Evolutionary conservation across 2,329 filamentous ascomycete species (phyloP).

Genomic region (Aphanoascus verrucosus): DNA sequence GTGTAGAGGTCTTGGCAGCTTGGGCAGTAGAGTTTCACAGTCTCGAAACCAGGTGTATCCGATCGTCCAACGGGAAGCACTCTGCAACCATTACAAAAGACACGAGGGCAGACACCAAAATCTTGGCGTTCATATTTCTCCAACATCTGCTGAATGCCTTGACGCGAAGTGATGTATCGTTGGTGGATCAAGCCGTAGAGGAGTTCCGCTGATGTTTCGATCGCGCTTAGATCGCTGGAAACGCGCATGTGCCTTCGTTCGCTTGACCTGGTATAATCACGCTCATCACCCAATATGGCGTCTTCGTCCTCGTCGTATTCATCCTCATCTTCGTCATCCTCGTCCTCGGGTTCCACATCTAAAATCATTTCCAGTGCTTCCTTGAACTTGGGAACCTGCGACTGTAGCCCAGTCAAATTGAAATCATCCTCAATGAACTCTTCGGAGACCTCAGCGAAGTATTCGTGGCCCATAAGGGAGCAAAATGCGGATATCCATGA

Average conservation of each 20-base stretch:
- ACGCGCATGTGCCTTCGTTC: constrained; percentile 75
- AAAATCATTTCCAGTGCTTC: constrained; percentile 98
- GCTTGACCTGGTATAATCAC: constrained; percentile 41
- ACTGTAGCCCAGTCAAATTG: constrained; percentile 90
- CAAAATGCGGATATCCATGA: constrained; percentile 99
- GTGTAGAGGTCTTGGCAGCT: constrained; percentile 96
- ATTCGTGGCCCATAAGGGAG: constrained; percentile 89
- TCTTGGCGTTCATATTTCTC: constrained; percentile 97
- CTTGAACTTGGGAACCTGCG: constrained; percentile 97
- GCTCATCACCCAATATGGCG: constrained; percentile 54
- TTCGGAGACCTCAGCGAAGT: constrained; percentile 96
- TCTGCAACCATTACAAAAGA: constrained; percentile 79
- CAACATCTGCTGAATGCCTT: constrained; percentile 96
- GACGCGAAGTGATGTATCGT: constrained; percentile 91
- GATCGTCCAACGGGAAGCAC: constrained; percentile 88
- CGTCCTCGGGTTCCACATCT: constrained; percentile 91
- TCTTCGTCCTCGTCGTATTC: constrained; percentile 59
- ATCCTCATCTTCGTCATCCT: constrained; percentile 55
- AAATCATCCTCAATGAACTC: constrained; percentile 99
- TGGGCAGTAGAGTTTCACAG: constrained; percentile 96
- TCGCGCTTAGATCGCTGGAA: constrained; percentile 84
- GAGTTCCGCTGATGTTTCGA: constrained; percentile 95
- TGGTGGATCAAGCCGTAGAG: constrained; percentile 97
- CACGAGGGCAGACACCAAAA: constrained; percentile 91
- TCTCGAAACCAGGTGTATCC: constrained; percentile 91